Evolutionary conservation across 768 basidiomycete species (phyloP).

Genomic region (Termitomyces sp.): DNA sequence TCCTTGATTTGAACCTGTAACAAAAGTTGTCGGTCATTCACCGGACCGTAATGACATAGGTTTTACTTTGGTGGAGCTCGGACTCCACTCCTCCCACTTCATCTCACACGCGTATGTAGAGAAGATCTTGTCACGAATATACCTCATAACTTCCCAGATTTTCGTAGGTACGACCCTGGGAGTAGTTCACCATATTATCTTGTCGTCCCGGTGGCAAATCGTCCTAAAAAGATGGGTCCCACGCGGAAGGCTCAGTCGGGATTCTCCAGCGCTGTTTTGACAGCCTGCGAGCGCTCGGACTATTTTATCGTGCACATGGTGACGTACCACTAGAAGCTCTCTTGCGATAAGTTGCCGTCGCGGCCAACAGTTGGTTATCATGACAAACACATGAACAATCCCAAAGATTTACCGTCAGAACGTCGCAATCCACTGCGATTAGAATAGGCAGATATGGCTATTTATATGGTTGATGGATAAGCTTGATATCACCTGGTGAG

Average conservation of each 20-base stretch:
- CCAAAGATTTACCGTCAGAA: background rate
- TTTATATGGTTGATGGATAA: background rate
- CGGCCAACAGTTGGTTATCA: background rate
- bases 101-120: background rate
- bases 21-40: background rate
- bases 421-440: background rate
- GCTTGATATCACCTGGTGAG: background rate
- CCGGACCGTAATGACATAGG: background rate
- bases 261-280: background rate
- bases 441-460: background rate
- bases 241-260: background rate
- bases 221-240: background rate
- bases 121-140: background rate
- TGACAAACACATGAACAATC: background rate
- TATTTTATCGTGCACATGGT: background rate
- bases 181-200: constrained; percentile 1
- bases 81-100: background rate
- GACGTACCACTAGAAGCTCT: background rate
- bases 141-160: background rate
- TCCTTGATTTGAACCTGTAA: background rate
- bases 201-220: background rate
- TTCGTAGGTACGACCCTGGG: background rate
- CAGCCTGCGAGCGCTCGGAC: background rate
- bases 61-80: background rate
- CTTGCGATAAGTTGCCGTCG: background rate